phyloP scores from a whole-genome alignment of 306 rosid species.

The Trifolium fragiferum region DNA sequence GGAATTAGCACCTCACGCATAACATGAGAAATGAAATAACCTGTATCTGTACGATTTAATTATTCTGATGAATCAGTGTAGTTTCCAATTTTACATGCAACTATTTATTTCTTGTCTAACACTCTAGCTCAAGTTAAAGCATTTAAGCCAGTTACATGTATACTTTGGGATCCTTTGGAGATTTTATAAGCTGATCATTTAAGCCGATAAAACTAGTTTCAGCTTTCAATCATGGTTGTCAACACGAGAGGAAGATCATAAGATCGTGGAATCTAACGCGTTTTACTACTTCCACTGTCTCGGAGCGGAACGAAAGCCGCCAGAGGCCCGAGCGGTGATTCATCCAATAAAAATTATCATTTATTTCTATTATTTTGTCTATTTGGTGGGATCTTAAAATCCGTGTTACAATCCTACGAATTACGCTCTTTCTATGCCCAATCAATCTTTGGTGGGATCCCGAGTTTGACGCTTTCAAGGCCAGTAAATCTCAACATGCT shows the following conservation, averaged over 20 bases:
- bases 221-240: not conserved
- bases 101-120: not conserved
- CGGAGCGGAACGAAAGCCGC: no score
- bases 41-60: no score
- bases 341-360: no score
- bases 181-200: not conserved
- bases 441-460: no score
- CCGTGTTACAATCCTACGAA: no score
- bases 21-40: slow-evolving; percentile 1
- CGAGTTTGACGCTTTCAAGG: not conserved
- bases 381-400: no score
- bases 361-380: no score
- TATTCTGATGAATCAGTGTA: not conserved
- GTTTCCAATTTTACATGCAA: slow-evolving; percentile 18
- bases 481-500: not conserved
- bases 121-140: not conserved
- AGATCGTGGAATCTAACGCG: no score
- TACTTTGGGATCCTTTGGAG: not conserved
- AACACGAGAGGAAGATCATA: no score
- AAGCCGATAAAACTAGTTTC: not conserved
- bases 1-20: not conserved
- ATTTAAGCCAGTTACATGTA: not conserved
- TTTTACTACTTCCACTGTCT: no score
- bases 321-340: no score
- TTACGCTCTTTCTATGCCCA: no score